These are phyloP conservation scores for Talaromyces amestolkiae DNA, from an alignment of 2,329 filamentous ascomycete species.

Conservation along the genomic window DNA sequence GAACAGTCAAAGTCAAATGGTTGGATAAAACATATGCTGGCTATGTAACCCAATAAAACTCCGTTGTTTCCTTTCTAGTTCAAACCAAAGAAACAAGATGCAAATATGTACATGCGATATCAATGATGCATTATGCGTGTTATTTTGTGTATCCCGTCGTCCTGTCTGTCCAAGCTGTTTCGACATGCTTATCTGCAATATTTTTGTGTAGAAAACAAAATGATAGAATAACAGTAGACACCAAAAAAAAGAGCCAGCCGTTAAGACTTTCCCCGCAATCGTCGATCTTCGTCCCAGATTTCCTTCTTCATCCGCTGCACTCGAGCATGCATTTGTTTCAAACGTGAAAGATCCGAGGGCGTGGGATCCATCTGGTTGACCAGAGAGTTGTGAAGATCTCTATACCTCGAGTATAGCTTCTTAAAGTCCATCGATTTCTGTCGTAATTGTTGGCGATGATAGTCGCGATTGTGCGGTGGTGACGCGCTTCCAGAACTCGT, in stretches of 20 bases:
- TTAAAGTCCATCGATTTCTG: slow-evolving; percentile 53
- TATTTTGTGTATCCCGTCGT: neutral
- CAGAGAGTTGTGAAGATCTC: slow-evolving; percentile 52
- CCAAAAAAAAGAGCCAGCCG: neutral
- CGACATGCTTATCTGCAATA: neutral
- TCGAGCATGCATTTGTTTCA: slow-evolving; percentile 55
- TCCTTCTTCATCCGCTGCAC: slow-evolving; percentile 58
- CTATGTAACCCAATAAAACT: neutral
- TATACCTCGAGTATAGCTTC: slow-evolving; percentile 58
- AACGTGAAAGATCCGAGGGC: slow-evolving; percentile 50
- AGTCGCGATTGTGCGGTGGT: slow-evolving; percentile 37
- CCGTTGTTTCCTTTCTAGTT: neutral
- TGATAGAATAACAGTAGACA: neutral
- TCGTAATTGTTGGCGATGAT: slow-evolving; percentile 38
- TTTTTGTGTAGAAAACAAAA: neutral
- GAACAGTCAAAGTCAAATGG: neutral
- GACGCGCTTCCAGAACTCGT: slow-evolving; percentile 43
- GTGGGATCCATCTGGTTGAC: slow-evolving; percentile 42
- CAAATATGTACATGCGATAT: neutral
- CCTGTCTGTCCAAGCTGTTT: neutral
- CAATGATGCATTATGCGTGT: neutral
- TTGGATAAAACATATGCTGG: neutral
- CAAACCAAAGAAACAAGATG: neutral
- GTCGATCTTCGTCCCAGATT: slow-evolving; percentile 50
- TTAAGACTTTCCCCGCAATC: slow-evolving; percentile 26